Evolutionary conservation across 2,329 filamentous ascomycete species (phyloP).

Genomic region (Sarocladiaceae sp.): DNA sequence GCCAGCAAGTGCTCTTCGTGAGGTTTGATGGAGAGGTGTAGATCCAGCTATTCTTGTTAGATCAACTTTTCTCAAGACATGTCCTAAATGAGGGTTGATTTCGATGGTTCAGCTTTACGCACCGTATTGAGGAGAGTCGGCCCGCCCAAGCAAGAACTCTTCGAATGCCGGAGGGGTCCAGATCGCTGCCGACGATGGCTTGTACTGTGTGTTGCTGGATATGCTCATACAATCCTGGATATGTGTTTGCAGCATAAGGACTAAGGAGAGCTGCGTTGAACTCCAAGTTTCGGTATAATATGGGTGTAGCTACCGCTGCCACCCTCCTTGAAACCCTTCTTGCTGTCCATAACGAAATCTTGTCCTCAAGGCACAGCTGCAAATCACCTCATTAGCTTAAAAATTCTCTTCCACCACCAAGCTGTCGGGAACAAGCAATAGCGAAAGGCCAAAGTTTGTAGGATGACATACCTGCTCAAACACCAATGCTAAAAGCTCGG

Average conservation of each 20-base stretch:
- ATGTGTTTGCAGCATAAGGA: constrained; percentile 25
- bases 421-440: no score
- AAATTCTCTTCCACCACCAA: not conserved
- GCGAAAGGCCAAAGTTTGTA: no score
- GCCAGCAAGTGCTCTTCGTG: constrained; percentile 20
- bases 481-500: constrained; percentile 38
- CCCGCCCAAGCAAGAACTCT: constrained; percentile 30
- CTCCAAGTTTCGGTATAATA: constrained; percentile 34
- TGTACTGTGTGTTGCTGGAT: constrained; percentile 35
- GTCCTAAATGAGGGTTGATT: no score
- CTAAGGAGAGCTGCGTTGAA: constrained; percentile 34
- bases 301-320: constrained; percentile 36
- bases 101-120: constrained; percentile 13
- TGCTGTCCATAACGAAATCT: constrained; percentile 24
- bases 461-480: constrained; percentile 32
- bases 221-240: constrained; percentile 28
- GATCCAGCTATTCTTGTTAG: not conserved
- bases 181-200: constrained; percentile 33
- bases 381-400: not conserved
- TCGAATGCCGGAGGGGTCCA: constrained; percentile 32
- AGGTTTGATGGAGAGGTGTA: not conserved
- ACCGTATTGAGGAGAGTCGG: constrained; percentile 36
- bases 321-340: constrained; percentile 36
- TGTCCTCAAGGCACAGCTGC: constrained; percentile 36
- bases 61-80: constrained; percentile 21